Evolutionary conservation across 2,329 filamentous ascomycete genomes (phyloP), one percentile per base, ranked within the genome.

Genomic region (Curvularia verruculosa): DNA sequence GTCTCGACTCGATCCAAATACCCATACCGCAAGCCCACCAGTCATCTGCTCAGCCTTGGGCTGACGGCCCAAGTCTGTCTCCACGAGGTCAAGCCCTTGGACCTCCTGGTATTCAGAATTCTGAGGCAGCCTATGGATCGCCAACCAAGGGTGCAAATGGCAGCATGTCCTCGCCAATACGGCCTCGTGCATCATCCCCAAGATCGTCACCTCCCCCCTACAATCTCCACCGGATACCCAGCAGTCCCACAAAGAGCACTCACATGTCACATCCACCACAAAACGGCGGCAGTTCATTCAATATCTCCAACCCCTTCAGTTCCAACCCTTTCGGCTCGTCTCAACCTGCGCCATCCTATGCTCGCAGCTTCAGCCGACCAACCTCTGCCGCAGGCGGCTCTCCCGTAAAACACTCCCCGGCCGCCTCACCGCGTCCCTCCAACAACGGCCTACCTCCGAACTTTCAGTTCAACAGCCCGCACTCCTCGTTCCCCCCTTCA

Each of bases 401-500:
- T 5, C 75, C 75, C 7, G 64, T 75, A 9, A 77, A 77, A 52
- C 67, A 75, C 41, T 71, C 72, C 0, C 72, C 74, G 9, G 68
- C 65, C 4, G 69, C 69, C 39, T 77, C 75, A 5, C 74, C 75
- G 2, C 72, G 70, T 24, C 73, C 69, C 9, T 29, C 66, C 5
- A 76, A 75, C 50, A 69, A 68, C 13, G 69, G 69, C 12, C 56
- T 74, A 6, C 69, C 72, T 8, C 69, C 64, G 19, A 59, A 64
- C 13, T 72, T 72, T 60, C 69, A 74, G 45, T 74, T 75, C 61
- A 68, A 73, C 55, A 75, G 70, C 79, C 82, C 53, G 68, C 83
- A 73, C 75, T 82, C 54, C 74, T 84, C 69, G 69, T 80, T 72
- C 75, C 84, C 66, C 69, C 75, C 73, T 7, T 69, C 52, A 52